phyloP scores from a whole-genome alignment of 306 rosid genomes.

The Acacia melanoxylon region DNA sequence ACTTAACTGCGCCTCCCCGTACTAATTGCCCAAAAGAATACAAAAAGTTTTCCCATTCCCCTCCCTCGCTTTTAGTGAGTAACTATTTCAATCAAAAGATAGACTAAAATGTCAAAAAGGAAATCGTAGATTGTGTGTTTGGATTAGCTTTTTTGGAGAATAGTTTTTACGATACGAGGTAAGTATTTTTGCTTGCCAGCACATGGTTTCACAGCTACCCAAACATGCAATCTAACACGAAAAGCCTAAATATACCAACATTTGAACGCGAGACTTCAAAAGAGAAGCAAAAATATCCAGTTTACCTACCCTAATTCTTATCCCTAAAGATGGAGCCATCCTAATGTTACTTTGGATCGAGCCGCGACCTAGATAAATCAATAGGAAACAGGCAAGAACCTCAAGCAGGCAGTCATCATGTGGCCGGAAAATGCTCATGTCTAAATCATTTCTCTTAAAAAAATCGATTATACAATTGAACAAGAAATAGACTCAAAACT shows the following conservation, averaged over 20 bases:
- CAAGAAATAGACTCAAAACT: conserved; percentile 1
- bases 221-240: not conserved
- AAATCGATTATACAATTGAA: conserved; percentile 1
- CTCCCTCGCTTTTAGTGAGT: not conserved
- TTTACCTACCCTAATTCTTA: conserved; percentile 1
- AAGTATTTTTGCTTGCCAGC: too few species aligned
- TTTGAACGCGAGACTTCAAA: not conserved
- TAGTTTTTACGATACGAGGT: too few species aligned
- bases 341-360: not conserved
- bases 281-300: not conserved
- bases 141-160: too few species aligned
- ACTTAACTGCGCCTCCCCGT: not conserved
- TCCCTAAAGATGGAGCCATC: not conserved
- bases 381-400: not conserved
- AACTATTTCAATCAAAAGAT: not conserved
- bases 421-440: not conserved
- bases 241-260: conserved; percentile 3
- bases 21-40: conserved; percentile 1
- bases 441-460: conserved; percentile 2
- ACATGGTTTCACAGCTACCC: too few species aligned
- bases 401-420: not conserved
- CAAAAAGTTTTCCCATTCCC: not conserved
- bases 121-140: not conserved
- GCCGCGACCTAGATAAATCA: conserved; percentile 29
- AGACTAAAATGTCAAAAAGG: not conserved